Base-by-base conservation (phyloP, 2,329 filamentous ascomycete species). In the Claviceps sp. region DNA sequence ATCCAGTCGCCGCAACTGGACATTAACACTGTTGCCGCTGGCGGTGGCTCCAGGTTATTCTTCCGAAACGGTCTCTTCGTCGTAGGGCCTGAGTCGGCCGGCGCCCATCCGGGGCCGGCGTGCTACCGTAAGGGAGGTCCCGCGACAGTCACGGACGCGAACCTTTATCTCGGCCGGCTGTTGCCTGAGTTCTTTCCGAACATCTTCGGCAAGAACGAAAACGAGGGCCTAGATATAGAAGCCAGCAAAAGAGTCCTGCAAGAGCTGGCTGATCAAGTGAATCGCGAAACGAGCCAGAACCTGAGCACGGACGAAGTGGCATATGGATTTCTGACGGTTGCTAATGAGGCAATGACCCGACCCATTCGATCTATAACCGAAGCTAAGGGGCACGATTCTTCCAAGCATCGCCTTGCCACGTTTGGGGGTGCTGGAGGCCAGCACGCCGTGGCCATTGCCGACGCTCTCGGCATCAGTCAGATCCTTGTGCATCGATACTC, bases 1-100 rank as follows among this genome's bases (percentile, higher is more conserved):
- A 87, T 90, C 11, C 85, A 89, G 56, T 84, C 81, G 1, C 86
- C 86, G 0, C 86, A 90, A 61, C 75, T 90, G 1, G 86, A 90
- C 59, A 89, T 91, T 63, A 87, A 88, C 62, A 91, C 86, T 1
- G 85, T 89, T 4, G 85, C 85, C 24, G 84, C 85, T 6, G 85
- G 85, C 18, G 85, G 85, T 55, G 83, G 84, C n/a, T 84, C 79
- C 1, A 72, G 81, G 16, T 70, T 89, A 0, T 83, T 82, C 60
- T 88, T 81, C 74, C 78, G 77, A 54, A 87, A 87, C 54, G 84
- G 84, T 0, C 70, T 88, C 2, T 86, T 88, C 56, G 78, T 82
- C 1, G 84, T 88, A 5, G 85, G 85, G 0, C 85, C 85, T 1
- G 83, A 87, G 59, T 85, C 81, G 26, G 82, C 84, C 1, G 77